Conservation (phyloP, 257 asterid species). For the Henckelia pumila region DNA sequence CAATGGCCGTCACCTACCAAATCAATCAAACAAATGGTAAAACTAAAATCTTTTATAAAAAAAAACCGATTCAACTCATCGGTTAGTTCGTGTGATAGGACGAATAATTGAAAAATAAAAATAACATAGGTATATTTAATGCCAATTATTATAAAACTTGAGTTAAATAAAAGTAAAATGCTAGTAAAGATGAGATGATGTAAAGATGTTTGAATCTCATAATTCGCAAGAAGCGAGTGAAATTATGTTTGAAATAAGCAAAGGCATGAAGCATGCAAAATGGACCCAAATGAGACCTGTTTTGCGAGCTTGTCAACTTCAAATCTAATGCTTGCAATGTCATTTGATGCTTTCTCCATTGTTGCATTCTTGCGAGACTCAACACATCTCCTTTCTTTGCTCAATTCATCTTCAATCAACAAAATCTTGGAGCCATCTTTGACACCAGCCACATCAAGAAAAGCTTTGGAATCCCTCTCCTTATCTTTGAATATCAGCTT, state of each 20-base stretch:
- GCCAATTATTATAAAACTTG: too few relatives aligned
- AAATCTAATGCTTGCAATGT: constrained; percentile 54
- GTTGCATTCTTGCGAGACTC: constrained; percentile 53
- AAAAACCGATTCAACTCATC: too few relatives aligned
- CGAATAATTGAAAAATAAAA: too few relatives aligned
- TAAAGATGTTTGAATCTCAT: too few relatives aligned
- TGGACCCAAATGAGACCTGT: constrained; percentile 43
- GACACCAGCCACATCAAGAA: constrained; percentile 72
- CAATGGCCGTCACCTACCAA: constrained; percentile 64
- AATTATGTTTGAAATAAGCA: too few relatives aligned
- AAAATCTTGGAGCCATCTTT: constrained; percentile 66
- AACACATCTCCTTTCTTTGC: constrained; percentile 45
- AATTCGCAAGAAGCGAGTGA: too few relatives aligned
- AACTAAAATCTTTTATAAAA: too few relatives aligned
- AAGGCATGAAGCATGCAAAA: background rate
- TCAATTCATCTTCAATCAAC: constrained; percentile 64
- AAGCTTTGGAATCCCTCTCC: constrained; percentile 68
- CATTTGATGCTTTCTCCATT: constrained; percentile 62
- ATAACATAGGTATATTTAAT: too few relatives aligned
- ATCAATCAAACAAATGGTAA: background rate
- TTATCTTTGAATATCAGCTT: constrained; percentile 61
- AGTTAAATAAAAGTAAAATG: too few relatives aligned
- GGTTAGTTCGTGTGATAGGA: too few relatives aligned
- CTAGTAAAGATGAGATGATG: too few relatives aligned
- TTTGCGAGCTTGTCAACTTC: constrained; percentile 78